Base-by-base conservation (phyloP, 768 basidiomycete genomes). In the Podaxis sp. region DNA sequence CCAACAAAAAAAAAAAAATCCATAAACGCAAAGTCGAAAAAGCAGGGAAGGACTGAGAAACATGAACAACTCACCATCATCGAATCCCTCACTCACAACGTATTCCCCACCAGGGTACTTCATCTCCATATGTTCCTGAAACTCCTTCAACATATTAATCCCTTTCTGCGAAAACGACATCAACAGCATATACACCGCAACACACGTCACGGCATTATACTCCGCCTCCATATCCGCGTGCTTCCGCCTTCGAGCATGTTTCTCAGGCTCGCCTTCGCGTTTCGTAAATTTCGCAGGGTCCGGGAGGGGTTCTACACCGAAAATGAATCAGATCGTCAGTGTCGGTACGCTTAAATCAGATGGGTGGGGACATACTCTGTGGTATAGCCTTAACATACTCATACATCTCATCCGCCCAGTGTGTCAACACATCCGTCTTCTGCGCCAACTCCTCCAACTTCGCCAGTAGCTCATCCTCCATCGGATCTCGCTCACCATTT, bases 321-420 rank as follows among this genome's bases (percentile, higher is more conserved):
- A 53, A 32, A 58, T 28, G 9, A 10, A 37, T 53, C 55, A 69
- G 57, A 58, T 9, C 63, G 59, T 4, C 61, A 4, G 28, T n/a
- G 35, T 46, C 10, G 10, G 27, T 40, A 27, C 9, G 40, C 23
- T 6, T 7, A 44, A 11, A 60, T 1, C 28, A 50, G 27, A 57
- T 23, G 36, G 46, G 56, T 36, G 37, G 58, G 25, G 60, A 80
- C 90, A 42, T 66, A 93, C 90, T 92, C 72, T 91, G 87, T 21
- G 92, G 90, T 37, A 91, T 78, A 14, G 86, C 89, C 71, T 93
- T 93, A 27, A 94, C 90, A 68, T 86, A 87, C 66, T 92, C 91
- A 67, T 92, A 91, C 84, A 97, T 89, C 79, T 94, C 90, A 65
- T 98, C 96, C 21, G 91, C 97, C 86, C 95, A 96, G 62, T 91